These are phyloP conservation scores for Penicillium crystallinum DNA, from an alignment of 495 filamentous ascomycete species.

Conservation along the genomic window DNA sequence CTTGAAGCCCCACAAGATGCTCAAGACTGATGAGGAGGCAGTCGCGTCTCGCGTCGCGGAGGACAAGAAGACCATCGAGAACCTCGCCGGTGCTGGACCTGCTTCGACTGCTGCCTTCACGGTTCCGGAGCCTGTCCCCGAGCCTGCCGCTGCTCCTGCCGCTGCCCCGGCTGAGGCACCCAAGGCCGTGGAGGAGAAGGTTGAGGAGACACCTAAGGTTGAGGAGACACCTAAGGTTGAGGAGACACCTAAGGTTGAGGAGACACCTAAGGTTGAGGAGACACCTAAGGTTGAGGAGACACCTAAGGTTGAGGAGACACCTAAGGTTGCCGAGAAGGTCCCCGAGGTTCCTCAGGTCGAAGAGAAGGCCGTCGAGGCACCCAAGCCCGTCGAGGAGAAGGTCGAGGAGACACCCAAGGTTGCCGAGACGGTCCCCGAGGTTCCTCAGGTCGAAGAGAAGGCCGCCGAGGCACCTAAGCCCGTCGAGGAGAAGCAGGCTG, in stretches of 20 bases:
- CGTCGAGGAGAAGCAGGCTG: not conserved
- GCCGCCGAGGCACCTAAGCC: not conserved
- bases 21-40: slow-evolving; percentile 28
- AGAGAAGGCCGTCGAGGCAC: no score
- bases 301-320: slow-evolving; percentile 39
- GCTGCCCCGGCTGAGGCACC: slow-evolving; percentile 3
- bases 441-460: not conserved
- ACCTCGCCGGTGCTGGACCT: slow-evolving; percentile 20
- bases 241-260: not conserved
- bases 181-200: slow-evolving; percentile 22
- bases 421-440: no score
- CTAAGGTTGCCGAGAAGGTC: no score
- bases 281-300: slow-evolving; percentile 71
- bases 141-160: no score
- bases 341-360: no score
- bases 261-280: slow-evolving; percentile 68
- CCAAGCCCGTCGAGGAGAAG: no score
- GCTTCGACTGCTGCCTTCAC: slow-evolving; percentile 22
- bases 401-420: no score
- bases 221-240: slow-evolving; percentile 64
- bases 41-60: slow-evolving; percentile 10
- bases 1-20: slow-evolving; percentile 26
- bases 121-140: slow-evolving; percentile 18
- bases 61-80: slow-evolving; percentile 15
- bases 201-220: slow-evolving; percentile 49